phyloP scores from a whole-genome alignment of 2,329 filamentous ascomycete species.

The Colletotrichum spaethianum region DNA sequence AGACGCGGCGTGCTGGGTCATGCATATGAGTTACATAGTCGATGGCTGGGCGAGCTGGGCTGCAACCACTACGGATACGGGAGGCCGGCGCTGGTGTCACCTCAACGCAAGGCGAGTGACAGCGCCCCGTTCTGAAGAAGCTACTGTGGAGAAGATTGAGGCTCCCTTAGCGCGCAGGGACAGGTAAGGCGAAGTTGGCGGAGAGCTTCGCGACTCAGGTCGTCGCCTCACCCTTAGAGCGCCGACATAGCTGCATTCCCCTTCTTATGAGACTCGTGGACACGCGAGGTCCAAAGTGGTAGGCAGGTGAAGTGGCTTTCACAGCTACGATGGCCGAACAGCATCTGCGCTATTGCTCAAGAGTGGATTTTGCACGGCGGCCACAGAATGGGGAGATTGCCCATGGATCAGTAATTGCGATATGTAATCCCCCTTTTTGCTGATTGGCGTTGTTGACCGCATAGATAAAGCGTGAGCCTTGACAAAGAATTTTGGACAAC shows the following conservation, averaged over 20 bases:
- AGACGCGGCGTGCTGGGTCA: slow-evolving; percentile 24
- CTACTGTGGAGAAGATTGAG: slow-evolving; percentile 30
- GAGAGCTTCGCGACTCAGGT: slow-evolving; percentile 30
- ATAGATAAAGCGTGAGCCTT: not conserved
- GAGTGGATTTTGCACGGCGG: not conserved
- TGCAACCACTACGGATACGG: slow-evolving; percentile 26
- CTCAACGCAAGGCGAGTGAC: slow-evolving; percentile 19
- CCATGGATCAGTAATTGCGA: slow-evolving; percentile 9
- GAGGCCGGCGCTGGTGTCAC: slow-evolving; percentile 35
- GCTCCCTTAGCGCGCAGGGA: slow-evolving; percentile 1
- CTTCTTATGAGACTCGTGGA: not conserved
- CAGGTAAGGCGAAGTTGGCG: slow-evolving; percentile 1
- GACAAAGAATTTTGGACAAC: slow-evolving; percentile 13
- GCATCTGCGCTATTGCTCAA: not conserved
- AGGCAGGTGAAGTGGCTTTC: not conserved
- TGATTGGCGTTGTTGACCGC: slow-evolving; percentile 8
- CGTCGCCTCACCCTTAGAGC: slow-evolving; percentile 1
- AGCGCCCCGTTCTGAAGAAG: slow-evolving; percentile 29
- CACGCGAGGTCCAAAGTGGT: not conserved
- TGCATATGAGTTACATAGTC: slow-evolving; percentile 26
- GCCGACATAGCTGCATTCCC: not conserved
- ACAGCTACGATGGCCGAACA: not conserved
- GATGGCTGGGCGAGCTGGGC: slow-evolving; percentile 21
- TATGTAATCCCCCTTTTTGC: slow-evolving; percentile 4
- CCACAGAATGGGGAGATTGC: slow-evolving; percentile 21